phyloP scores from a whole-genome alignment of 371 early-diverging fungal species.

The Mortierella sp. region DNA sequence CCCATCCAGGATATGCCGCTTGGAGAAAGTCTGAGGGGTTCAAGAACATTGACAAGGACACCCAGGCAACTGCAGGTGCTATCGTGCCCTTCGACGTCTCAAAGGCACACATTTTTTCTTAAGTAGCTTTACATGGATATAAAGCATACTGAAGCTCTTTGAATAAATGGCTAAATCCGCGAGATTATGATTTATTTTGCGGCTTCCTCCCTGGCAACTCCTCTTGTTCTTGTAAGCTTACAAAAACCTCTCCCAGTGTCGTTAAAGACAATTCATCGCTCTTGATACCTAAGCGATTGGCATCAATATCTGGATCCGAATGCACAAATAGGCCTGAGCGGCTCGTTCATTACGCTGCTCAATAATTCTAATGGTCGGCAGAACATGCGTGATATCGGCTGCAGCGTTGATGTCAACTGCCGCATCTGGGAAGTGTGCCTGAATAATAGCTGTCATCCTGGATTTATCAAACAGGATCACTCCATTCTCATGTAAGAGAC shows the following conservation, averaged over 20 bases:
- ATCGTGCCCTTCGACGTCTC: not conserved
- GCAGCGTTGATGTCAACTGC: conserved; percentile 40
- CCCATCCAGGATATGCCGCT: conserved; percentile 13
- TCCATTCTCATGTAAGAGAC: not conserved
- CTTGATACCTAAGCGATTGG: conserved; percentile 41
- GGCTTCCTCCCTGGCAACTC: conserved; percentile 31
- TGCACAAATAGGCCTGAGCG: conserved; percentile 39
- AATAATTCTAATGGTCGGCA: conserved; percentile 36
- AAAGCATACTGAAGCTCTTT: too few relatives aligned
- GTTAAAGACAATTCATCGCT: conserved; percentile 66
- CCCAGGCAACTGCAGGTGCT: not conserved
- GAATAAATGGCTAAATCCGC: too few relatives aligned
- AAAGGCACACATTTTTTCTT: conserved; percentile 6
- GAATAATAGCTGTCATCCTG: conserved; percentile 27
- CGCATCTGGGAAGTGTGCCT: conserved; percentile 51
- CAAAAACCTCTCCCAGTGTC: conserved; percentile 71
- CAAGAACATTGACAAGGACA: conserved; percentile 8
- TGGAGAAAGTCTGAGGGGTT: conserved; percentile 18
- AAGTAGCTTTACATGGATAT: not conserved
- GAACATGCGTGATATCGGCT: conserved; percentile 43
- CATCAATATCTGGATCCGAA: conserved; percentile 46
- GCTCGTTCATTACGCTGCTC: conserved; percentile 34
- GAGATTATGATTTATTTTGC: not conserved
- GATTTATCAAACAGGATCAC: conserved; percentile 41
- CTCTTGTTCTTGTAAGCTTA: conserved; percentile 57